A percentile compares a stretch with the other conserved stretches of the same genome.
Evolutionary conservation across 345 rosid species (phyloP).

Genomic region (Eutrema japonicum): DNA sequence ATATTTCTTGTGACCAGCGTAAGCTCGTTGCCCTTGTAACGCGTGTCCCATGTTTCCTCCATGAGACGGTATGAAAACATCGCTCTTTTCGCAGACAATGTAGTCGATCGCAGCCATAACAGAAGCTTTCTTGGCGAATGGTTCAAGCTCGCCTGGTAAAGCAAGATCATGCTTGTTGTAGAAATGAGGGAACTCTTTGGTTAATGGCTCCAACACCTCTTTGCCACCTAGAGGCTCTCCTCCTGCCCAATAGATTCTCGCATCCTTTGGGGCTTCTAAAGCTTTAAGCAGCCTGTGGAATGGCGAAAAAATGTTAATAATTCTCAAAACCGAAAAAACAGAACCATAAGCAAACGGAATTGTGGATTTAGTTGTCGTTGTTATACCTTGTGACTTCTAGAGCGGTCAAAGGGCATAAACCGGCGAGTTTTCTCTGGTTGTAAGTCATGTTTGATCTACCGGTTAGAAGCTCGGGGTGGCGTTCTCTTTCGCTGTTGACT

Average conservation of each 20-base stretch:
- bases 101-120: conserved; percentile 89
- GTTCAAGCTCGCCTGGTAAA: conserved; percentile 78
- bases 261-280: conserved; percentile 73
- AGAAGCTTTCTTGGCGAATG: conserved; percentile 81
- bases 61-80: conserved; percentile 96
- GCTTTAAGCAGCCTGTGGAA: conserved; percentile 87
- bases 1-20: conserved; percentile 91
- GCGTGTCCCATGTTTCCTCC: conserved; percentile 99
- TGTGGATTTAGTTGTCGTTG: background rate
- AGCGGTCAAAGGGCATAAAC: conserved; percentile 91
- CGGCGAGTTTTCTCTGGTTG: conserved; percentile 80
- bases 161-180: conserved; percentile 92
- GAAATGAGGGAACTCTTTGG: conserved; percentile 66
- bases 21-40: conserved; percentile 90
- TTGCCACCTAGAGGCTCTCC: conserved; percentile 91
- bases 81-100: conserved; percentile 79
- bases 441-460: conserved; percentile 92
- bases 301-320: background rate
- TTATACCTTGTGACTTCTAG: conserved; percentile 81
- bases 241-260: conserved; percentile 96
- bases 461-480: conserved; percentile 86
- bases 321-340: background rate
- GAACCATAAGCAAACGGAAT: background rate
- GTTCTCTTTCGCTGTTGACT: conserved; percentile 71
- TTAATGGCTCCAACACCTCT: conserved; percentile 75